These are phyloP conservation scores for Kodamaea arcana DNA, from an alignment of 1,139 yeast genomes.

Conservation along the genomic window DNA sequence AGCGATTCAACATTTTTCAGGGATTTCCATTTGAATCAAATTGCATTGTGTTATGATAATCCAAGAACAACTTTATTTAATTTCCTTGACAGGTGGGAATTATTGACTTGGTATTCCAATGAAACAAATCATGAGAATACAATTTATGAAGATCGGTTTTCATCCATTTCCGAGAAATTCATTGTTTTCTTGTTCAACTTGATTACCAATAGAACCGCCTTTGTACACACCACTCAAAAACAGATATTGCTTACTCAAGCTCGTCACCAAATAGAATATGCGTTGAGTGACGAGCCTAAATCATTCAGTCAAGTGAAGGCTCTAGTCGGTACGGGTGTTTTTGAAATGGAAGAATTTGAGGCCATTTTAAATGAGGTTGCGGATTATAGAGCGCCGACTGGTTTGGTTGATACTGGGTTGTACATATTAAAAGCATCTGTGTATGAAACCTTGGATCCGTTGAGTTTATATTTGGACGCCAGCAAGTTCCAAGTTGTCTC, in stretches of 20 bases:
- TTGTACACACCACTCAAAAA: conserved; percentile 26
- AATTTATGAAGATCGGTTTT: conserved; percentile 55
- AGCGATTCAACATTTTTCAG: conserved; percentile 34
- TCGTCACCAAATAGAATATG: conserved; percentile 40
- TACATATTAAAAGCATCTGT: conserved; percentile 42
- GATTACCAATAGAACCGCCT: conserved; percentile 51
- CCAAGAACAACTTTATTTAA: conserved; percentile 43
- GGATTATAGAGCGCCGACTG: conserved; percentile 39
- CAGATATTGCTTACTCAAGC: conserved; percentile 23
- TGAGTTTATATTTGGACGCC: conserved; percentile 33
- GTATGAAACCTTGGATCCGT: conserved; percentile 34
- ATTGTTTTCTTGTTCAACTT: conserved; percentile 53
- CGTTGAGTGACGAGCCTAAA: conserved; percentile 50
- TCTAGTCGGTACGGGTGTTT: conserved; percentile 31
- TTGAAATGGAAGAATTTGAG: conserved; percentile 36
- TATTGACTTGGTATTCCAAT: conserved; percentile 50
- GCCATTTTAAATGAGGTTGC: conserved; percentile 35
- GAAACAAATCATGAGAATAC: conserved; percentile 34
- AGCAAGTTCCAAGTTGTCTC: conserved; percentile 31
- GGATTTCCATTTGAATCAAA: conserved; percentile 58
- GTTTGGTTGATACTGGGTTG: conserved; percentile 38
- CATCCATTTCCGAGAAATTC: conserved; percentile 49
- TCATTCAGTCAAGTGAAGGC: conserved; percentile 49
- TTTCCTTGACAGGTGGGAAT: conserved; percentile 59
- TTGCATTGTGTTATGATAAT: conserved; percentile 44